A percentile compares a stretch with the other conserved stretches of the same genome.
Evolutionary conservation across 306 rosid genomes (phyloP).

Genomic region (Arachis hypogaea): DNA sequence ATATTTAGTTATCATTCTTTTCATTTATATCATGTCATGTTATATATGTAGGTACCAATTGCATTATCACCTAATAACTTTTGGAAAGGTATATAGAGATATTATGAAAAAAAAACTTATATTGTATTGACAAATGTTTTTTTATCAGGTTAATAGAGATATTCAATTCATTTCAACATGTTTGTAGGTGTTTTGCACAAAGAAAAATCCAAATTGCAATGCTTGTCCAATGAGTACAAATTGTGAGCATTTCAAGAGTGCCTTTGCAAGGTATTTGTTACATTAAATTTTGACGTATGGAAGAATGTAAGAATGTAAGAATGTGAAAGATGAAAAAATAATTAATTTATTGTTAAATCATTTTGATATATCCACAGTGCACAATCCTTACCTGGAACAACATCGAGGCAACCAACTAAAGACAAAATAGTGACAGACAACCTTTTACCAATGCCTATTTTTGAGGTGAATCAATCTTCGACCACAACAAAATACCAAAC

Average conservation of each 20-base stretch:
- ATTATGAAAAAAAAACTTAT: no score
- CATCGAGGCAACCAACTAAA: constrained; percentile 2
- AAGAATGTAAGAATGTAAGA: no score
- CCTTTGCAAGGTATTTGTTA: constrained; percentile 55
- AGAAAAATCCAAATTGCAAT: constrained; percentile 64
- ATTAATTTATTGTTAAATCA: neutral
- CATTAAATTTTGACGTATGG: neutral
- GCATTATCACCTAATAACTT: constrained; percentile 81
- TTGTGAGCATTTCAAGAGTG: constrained; percentile 65
- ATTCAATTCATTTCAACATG: neutral
- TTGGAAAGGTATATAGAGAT: constrained; percentile 64
- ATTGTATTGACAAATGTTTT: no score
- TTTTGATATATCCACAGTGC: constrained; percentile 43
- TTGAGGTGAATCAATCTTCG: neutral
- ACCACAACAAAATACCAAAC: neutral
- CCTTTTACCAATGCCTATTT: neutral
- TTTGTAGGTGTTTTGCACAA: constrained; percentile 71
- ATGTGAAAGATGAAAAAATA: neutral
- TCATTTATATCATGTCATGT: constrained; percentile 1
- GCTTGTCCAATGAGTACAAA: constrained; percentile 67
- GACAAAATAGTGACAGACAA: neutral
- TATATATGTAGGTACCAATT: constrained; percentile 60
- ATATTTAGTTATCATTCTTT: neutral
- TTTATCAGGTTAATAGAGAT: neutral
- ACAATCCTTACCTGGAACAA: constrained; percentile 50